These are phyloP conservation scores for Pseudocercospora crystallina DNA, from an alignment of 2,329 filamentous ascomycete genomes.

Conservation along the genomic window DNA sequence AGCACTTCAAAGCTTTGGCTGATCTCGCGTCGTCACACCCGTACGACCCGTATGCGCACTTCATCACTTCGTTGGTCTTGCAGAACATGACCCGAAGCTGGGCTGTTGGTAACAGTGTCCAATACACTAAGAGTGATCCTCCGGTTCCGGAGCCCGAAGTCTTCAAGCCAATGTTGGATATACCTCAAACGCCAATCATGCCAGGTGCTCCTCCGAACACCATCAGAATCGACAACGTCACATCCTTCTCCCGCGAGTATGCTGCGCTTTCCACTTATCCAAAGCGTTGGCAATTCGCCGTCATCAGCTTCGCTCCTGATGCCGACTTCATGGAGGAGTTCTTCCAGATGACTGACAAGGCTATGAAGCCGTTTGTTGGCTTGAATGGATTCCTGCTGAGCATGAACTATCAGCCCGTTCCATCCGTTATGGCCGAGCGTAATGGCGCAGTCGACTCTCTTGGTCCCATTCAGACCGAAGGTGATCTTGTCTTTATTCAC, in stretches of 20 bases:
- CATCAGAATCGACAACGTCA: constrained; percentile 23
- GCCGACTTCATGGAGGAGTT: constrained; percentile 25
- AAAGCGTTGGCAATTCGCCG: constrained; percentile 24
- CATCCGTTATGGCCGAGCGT: constrained; percentile 19
- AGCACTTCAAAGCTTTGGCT: constrained; percentile 14
- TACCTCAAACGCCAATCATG: constrained; percentile 17
- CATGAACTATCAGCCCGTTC: constrained; percentile 23
- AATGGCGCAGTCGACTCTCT: constrained; percentile 18
- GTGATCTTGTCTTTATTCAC: constrained; percentile 21
- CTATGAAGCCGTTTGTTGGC: constrained; percentile 13
- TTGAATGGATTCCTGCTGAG: constrained; percentile 21
- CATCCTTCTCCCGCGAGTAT: constrained; percentile 21
- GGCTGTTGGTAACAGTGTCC: constrained; percentile 28
- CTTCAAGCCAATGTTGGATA: constrained; percentile 19
- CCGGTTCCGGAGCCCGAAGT: constrained; percentile 16
- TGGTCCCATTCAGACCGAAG: constrained; percentile 22
- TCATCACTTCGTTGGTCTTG: constrained; percentile 23
- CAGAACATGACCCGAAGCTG: constrained; percentile 19
- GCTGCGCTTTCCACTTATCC: constrained; percentile 16
- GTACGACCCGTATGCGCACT: constrained; percentile 24
- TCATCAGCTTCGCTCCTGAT: constrained; percentile 20
- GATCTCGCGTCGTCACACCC: constrained; percentile 12
- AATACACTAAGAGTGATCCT: constrained; percentile 27
- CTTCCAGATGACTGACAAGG: constrained; percentile 20
- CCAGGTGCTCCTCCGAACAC: constrained; percentile 21